phyloP scores from a whole-genome alignment of 2,329 filamentous ascomycete genomes.

The Colletotrichum tamarilloi region DNA sequence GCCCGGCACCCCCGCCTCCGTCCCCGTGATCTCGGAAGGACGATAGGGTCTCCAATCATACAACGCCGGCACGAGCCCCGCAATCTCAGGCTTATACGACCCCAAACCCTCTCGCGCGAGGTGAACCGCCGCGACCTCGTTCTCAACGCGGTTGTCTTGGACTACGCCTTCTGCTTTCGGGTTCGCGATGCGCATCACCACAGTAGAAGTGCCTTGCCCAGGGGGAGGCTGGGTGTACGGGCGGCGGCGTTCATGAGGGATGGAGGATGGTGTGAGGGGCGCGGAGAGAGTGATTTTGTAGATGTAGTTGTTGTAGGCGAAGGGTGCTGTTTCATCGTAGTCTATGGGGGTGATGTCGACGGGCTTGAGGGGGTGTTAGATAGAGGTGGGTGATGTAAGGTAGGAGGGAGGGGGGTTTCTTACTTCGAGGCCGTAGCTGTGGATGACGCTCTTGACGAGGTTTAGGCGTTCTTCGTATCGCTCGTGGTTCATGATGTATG shows the following conservation, averaged over 20 bases:
- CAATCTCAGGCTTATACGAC: not conserved
- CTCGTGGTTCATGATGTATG: not conserved
- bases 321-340: constrained; percentile 5
- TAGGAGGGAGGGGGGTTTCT: too few relatives aligned
- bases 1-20: too few relatives aligned
- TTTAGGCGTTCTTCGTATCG: constrained; percentile 4
- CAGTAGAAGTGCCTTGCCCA: not conserved
- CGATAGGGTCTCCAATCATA: constrained; percentile 37
- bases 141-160: constrained; percentile 39
- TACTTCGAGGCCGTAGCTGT: not conserved
- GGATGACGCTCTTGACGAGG: not conserved
- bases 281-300: constrained; percentile 33
- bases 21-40: constrained; percentile 1
- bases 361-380: not conserved
- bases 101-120: constrained; percentile 37
- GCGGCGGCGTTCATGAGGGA: constrained; percentile 1
- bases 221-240: constrained; percentile 9
- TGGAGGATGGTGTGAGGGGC: not conserved
- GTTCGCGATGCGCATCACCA: constrained; percentile 37
- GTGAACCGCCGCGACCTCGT: constrained; percentile 40
- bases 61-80: constrained; percentile 37
- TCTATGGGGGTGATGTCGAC: not conserved
- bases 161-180: constrained; percentile 10
- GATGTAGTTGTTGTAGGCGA: constrained; percentile 38
- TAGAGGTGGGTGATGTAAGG: too few relatives aligned